These are phyloP conservation scores for Leccinum pellstonianum DNA, from an alignment of 768 basidiomycete species.

Conservation along the genomic window DNA sequence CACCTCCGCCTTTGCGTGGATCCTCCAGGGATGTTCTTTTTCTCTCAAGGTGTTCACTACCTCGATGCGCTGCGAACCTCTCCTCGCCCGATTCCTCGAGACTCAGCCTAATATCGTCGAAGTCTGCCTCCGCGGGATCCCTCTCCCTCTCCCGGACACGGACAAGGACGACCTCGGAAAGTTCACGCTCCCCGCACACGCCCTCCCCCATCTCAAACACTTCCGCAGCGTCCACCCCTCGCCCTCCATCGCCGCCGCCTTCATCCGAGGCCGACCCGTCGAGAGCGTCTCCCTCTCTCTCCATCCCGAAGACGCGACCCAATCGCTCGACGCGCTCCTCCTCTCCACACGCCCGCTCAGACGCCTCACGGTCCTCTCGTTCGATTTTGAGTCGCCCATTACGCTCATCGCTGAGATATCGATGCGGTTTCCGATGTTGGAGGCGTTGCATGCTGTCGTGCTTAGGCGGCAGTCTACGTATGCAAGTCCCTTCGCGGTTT, in stretches of 20 bases:
- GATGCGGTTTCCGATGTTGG: constrained; percentile 45
- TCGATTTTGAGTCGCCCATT: constrained; percentile 47
- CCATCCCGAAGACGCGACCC: constrained; percentile 38
- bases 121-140: constrained; percentile 54
- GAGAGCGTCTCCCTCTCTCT: constrained; percentile 53
- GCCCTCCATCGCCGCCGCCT: constrained; percentile 42
- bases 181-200: constrained; percentile 35
- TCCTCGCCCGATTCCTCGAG: constrained; percentile 51
- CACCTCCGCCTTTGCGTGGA: constrained; percentile 43
- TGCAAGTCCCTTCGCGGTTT: constrained; percentile 32
- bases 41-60: constrained; percentile 50
- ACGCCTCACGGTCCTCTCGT: constrained; percentile 57
- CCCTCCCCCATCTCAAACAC: constrained; percentile 47
- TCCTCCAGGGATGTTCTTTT: constrained; percentile 46
- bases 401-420: constrained; percentile 49
- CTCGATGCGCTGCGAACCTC: constrained; percentile 51
- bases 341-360: constrained; percentile 40
- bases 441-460: constrained; percentile 62
- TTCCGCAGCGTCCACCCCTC: constrained; percentile 58
- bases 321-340: constrained; percentile 45
- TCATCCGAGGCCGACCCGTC: constrained; percentile 50
- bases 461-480: constrained; percentile 48
- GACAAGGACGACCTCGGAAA: not conserved
- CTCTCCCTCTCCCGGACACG: constrained; percentile 19
- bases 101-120: constrained; percentile 48